Percentiles rank a stretch among this genome's conserved stretches.
These are phyloP conservation scores for Pichia californica DNA, from an alignment of 805 yeast genomes.

Conservation along the genomic window DNA sequence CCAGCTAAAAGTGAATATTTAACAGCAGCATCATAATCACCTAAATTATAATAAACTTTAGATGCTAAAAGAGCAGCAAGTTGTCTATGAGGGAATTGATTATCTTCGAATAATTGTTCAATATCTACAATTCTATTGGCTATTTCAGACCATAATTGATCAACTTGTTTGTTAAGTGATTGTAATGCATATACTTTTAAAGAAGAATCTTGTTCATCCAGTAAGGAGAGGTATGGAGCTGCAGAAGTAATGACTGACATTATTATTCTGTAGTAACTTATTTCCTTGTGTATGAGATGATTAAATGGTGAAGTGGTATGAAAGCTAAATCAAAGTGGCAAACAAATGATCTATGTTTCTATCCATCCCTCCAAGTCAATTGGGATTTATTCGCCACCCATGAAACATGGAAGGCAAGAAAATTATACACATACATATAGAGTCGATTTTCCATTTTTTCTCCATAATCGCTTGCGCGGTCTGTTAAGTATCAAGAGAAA, in stretches of 20 bases:
- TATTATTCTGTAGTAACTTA: neutral
- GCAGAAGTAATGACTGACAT: conserved; percentile 56
- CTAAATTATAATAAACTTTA: conserved; percentile 83
- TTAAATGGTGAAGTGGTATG: neutral
- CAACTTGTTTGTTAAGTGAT: conserved; percentile 75
- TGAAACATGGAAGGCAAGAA: no score
- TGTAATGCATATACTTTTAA: conserved; percentile 81
- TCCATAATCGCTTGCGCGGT: no score
- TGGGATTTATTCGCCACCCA: no score
- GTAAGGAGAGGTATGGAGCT: conserved; percentile 83
- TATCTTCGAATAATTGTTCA: conserved; percentile 88
- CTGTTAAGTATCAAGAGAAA: no score
- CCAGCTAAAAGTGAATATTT: conserved; percentile 85
- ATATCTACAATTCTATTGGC: conserved; percentile 84
- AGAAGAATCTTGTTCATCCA: conserved; percentile 71
- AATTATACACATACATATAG: no score
- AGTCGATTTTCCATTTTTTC: no score
- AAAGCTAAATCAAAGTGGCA: neutral
- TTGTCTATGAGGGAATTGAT: conserved; percentile 55
- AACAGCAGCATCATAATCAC: conserved; percentile 88
- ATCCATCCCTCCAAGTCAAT: no score
- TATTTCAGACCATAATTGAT: conserved; percentile 95
- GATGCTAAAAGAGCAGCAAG: conserved; percentile 91
- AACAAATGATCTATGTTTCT: no score
- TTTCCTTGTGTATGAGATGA: no score